Conservation (phyloP, 176 grass and related monocot genomes). For the Bolboschoenus planiculmis region DNA sequence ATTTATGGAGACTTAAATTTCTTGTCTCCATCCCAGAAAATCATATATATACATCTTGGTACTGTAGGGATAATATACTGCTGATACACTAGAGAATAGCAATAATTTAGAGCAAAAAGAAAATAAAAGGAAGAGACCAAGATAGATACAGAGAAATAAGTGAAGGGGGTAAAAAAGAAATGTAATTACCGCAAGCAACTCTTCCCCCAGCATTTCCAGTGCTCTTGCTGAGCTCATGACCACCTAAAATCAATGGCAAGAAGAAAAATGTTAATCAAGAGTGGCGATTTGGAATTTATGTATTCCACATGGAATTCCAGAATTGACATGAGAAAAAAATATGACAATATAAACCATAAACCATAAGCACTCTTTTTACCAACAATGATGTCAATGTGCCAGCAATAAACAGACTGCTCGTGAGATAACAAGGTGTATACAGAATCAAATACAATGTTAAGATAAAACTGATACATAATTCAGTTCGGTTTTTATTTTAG, state of each 20-base stretch:
- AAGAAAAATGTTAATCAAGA: not conserved
- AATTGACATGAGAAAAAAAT: not conserved
- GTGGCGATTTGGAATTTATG: not conserved
- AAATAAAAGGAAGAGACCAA: not conserved
- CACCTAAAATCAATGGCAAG: constrained; percentile 30
- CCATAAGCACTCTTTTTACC: not conserved
- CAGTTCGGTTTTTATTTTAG: not conserved
- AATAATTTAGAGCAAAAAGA: not conserved
- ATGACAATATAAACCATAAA: not conserved
- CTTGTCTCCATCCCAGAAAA: not conserved
- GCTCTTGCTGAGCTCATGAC: constrained; percentile 90
- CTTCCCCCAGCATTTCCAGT: constrained; percentile 87
- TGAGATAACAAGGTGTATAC: not conserved
- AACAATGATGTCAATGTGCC: not conserved
- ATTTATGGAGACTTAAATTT: not conserved
- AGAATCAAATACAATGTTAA: not conserved
- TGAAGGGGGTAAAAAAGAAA: not conserved
- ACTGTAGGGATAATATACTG: not conserved
- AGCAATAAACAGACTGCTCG: not conserved
- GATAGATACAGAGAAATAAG: not conserved
- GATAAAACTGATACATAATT: not conserved
- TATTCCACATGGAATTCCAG: not conserved
- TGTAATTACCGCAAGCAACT: constrained; percentile 68
- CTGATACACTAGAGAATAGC: not conserved
- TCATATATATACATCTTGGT: not conserved